Evolutionary conservation across 176 grass and related monocot genomes (phyloP).

Genomic region (Elymus sibiricus): DNA sequence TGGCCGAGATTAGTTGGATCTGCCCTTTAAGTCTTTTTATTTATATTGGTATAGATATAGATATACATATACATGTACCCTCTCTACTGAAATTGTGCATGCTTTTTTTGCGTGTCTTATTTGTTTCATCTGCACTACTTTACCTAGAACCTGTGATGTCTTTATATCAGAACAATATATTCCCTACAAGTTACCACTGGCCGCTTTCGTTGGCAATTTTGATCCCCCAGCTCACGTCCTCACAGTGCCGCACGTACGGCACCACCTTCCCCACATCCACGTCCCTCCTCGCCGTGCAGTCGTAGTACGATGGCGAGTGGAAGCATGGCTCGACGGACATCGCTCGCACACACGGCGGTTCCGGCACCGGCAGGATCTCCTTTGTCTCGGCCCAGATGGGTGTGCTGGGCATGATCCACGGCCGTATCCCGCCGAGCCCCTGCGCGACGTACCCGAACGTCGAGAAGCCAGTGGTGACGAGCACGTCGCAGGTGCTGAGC

Average conservation of each 20-base stretch:
- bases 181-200: background rate
- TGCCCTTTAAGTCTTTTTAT: too few species aligned
- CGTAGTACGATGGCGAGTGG: slow-evolving; percentile 42
- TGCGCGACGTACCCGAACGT: slow-evolving; percentile 38
- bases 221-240: slow-evolving; percentile 34
- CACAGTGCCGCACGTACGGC: slow-evolving; percentile 50
- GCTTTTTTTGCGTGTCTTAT: too few species aligned
- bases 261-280: slow-evolving; percentile 18
- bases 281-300: slow-evolving; percentile 40
- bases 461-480: slow-evolving; percentile 41
- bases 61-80: too few species aligned
- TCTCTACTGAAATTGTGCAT: too few species aligned
- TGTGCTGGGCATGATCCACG: slow-evolving; percentile 44
- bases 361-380: background rate
- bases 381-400: background rate
- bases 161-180: background rate
- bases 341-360: slow-evolving; percentile 24
- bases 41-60: too few species aligned
- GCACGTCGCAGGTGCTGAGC: slow-evolving; percentile 30
- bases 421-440: slow-evolving; percentile 36
- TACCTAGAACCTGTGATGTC: background rate
- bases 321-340: slow-evolving; percentile 57
- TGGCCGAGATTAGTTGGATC: too few species aligned
- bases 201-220: background rate
- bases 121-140: background rate